phyloP scores from a whole-genome alignment of 106 monocot species.

The Dioscorea dumetorum region DNA sequence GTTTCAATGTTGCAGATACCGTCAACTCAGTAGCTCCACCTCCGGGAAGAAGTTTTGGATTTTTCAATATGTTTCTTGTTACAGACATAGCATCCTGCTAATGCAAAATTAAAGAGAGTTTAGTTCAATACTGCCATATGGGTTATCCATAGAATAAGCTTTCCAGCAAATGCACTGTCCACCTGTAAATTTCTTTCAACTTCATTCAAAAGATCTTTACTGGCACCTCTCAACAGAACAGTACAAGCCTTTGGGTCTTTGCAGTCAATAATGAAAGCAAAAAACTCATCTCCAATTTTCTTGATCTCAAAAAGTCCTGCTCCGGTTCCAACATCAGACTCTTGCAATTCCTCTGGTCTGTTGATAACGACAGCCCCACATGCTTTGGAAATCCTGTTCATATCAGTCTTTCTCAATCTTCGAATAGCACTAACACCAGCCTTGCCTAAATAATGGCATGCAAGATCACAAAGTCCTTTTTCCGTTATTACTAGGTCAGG shows the following conservation, averaged over 20 bases:
- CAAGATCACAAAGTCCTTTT: slow-evolving; percentile 93
- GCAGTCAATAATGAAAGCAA: slow-evolving; percentile 87
- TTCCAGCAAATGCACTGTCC: slow-evolving; percentile 10
- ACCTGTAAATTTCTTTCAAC: too few species aligned
- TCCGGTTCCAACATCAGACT: slow-evolving; percentile 92
- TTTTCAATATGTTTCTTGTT: slow-evolving; percentile 85
- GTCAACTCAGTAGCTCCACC: slow-evolving; percentile 87
- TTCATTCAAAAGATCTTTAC: slow-evolving; percentile 96
- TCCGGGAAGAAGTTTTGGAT: slow-evolving; percentile 93
- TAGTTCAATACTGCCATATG: not conserved
- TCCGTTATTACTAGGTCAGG: slow-evolving; percentile 91
- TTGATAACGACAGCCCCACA: slow-evolving; percentile 90
- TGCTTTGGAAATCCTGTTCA: slow-evolving; percentile 86
- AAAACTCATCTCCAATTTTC: slow-evolving; percentile 96
- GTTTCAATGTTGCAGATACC: slow-evolving; percentile 78
- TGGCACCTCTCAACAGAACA: slow-evolving; percentile 87
- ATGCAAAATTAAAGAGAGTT: not conserved
- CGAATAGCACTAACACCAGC: slow-evolving; percentile 90
- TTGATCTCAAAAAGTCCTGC: slow-evolving; percentile 93
- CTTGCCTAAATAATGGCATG: slow-evolving; percentile 86
- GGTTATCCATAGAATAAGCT: not conserved
- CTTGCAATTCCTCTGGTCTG: slow-evolving; percentile 91
- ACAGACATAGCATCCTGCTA: slow-evolving; percentile 91
- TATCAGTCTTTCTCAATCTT: slow-evolving; percentile 82
- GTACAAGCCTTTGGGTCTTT: slow-evolving; percentile 95